Percentiles rank a stretch among this genome's conserved stretches.
Evolutionary conservation across 176 grass and related monocot species (phyloP).

Genomic region (Areca catechu): DNA sequence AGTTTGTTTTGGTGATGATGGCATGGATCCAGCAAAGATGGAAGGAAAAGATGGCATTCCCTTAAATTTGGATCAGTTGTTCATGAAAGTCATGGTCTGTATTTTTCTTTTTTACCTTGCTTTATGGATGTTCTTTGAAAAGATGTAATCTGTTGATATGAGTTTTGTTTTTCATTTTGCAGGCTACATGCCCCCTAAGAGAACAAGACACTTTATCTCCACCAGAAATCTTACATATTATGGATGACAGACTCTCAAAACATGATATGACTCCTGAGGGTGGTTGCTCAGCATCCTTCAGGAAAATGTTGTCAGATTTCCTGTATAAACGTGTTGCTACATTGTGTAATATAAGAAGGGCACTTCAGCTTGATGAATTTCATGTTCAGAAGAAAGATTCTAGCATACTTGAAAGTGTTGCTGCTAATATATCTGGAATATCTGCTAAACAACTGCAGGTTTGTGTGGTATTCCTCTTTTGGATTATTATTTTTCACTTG

Average conservation of each 20-base stretch:
- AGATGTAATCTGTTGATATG: slow-evolving; percentile 14
- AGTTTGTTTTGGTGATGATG: slow-evolving; percentile 96
- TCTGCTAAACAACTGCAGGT: slow-evolving; percentile 86
- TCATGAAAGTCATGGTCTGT: slow-evolving; percentile 97
- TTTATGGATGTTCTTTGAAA: not conserved
- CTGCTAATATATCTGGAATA: slow-evolving; percentile 90
- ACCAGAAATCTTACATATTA: slow-evolving; percentile 34
- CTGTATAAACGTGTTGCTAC: slow-evolving; percentile 37
- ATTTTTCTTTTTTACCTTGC: slow-evolving; percentile 1
- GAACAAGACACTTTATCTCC: slow-evolving; percentile 48
- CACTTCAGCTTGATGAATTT: slow-evolving; percentile 49
- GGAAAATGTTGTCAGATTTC: slow-evolving; percentile 49
- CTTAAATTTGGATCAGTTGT: slow-evolving; percentile 93
- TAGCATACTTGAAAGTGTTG: slow-evolving; percentile 37
- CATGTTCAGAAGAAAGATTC: slow-evolving; percentile 25
- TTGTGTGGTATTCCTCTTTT: slow-evolving; percentile 6
- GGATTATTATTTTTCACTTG: not conserved
- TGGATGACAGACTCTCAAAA: slow-evolving; percentile 44
- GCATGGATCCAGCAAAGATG: slow-evolving; percentile 99
- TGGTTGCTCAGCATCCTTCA: slow-evolving; percentile 58
- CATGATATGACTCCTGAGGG: slow-evolving; percentile 40
- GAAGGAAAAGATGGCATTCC: slow-evolving; percentile 75
- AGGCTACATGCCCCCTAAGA: slow-evolving; percentile 80
- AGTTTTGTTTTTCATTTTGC: slow-evolving; percentile 16
- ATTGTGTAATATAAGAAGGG: slow-evolving; percentile 47